Evolutionary conservation across 495 filamentous ascomycete species (phyloP).

Genomic region (Chaetomidium leptoderma): DNA sequence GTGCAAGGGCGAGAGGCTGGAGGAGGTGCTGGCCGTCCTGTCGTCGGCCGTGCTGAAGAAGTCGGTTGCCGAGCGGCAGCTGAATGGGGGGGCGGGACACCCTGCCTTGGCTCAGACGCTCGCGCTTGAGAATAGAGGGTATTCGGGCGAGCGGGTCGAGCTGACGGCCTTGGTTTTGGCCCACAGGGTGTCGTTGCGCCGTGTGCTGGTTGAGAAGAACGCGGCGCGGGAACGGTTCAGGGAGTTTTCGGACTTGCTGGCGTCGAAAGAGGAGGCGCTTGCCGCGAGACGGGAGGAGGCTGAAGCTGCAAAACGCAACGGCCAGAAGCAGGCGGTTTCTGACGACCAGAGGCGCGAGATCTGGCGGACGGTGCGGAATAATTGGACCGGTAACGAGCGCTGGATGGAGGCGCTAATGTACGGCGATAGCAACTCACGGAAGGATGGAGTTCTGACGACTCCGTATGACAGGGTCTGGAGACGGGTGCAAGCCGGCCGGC

Average conservation of each 20-base stretch:
- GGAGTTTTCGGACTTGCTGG: constrained; percentile 58
- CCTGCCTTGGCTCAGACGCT: constrained; percentile 54
- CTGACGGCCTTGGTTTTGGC: constrained; percentile 66
- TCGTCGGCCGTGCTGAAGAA: constrained; percentile 77
- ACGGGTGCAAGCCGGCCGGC: constrained; percentile 51
- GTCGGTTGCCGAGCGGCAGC: constrained; percentile 45
- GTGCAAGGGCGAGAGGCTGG: constrained; percentile 76
- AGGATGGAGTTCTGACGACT: constrained; percentile 59
- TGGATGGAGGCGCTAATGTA: constrained; percentile 64
- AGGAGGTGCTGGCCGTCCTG: constrained; percentile 74
- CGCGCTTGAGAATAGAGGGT: constrained; percentile 58
- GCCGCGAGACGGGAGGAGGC: constrained; percentile 41
- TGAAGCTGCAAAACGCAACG: constrained; percentile 22
- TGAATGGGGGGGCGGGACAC: constrained; percentile 28
- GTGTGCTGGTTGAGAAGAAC: constrained; percentile 52
- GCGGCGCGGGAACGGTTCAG: constrained; percentile 46
- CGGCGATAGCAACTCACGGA: constrained; percentile 55
- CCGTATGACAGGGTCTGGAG: constrained; percentile 66
- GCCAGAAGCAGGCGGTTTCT: constrained; percentile 27
- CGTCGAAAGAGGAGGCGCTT: constrained; percentile 43
- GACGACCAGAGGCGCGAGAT: constrained; percentile 40
- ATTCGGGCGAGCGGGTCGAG: constrained; percentile 55
- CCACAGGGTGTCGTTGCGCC: constrained; percentile 61
- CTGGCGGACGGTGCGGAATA: constrained; percentile 54
- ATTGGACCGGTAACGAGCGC: constrained; percentile 69